phyloP scores from a whole-genome alignment of 2,329 filamentous ascomycete genomes.

The Fusarium acutatum region DNA sequence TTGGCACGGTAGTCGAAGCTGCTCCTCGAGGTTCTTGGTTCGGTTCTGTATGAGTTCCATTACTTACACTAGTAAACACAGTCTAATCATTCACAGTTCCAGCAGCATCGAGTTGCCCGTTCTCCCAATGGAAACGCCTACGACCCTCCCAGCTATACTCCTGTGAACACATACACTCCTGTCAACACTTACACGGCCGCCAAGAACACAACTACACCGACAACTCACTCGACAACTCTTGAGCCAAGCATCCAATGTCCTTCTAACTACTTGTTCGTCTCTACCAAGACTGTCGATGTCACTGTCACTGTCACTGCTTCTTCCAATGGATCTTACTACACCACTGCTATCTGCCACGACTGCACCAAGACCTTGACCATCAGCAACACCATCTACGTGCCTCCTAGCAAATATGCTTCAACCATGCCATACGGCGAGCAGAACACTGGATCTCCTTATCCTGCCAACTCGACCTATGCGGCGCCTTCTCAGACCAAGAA shows the following conservation, averaged over 20 bases:
- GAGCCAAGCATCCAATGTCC: conserved; percentile 33
- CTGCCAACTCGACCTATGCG: conserved; percentile 19
- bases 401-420: conserved; percentile 13
- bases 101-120: conserved; percentile 2
- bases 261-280: conserved; percentile 37
- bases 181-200: neutral
- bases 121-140: conserved; percentile 2
- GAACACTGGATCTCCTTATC: conserved; percentile 7
- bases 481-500: conserved; percentile 12
- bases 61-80: neutral
- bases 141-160: conserved; percentile 8
- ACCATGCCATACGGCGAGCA: conserved; percentile 24
- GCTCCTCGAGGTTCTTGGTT: conserved; percentile 33
- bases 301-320: conserved; percentile 47
- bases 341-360: conserved; percentile 21
- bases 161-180: conserved; percentile 1
- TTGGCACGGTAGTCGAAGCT: conserved; percentile 39
- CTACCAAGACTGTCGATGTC: conserved; percentile 46
- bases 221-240: conserved; percentile 11
- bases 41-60: conserved; percentile 21
- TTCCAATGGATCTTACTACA: conserved; percentile 31
- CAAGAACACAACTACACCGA: conserved; percentile 26
- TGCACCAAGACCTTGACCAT: conserved; percentile 13
- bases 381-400: conserved; percentile 14
- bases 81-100: conserved; percentile 20